Base-by-base conservation (phyloP, 371 early-diverging fungal species). In the Apophysomyces elegans region DNA sequence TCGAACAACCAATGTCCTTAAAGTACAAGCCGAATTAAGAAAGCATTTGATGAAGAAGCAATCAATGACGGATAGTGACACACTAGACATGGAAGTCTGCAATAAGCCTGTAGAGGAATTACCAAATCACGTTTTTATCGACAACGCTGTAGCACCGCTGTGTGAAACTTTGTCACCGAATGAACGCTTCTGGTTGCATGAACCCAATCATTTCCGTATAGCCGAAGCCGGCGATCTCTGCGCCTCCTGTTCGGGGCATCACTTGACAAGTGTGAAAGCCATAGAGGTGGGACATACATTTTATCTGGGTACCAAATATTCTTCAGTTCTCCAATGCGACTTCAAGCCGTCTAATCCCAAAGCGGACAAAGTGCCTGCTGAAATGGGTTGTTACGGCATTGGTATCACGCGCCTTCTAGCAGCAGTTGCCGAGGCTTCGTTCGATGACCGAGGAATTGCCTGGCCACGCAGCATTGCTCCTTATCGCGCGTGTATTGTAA, bases 331-430 rank as follows among this genome's bases (percentile, higher is more conserved):
- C 45, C 79, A 83, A 14, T 93, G 95, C 13, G 76, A 68, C 0
- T 88, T 87, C 67, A 62, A 64, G 37, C 75, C 81, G 0, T 67
- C 64, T 2, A 66, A 73, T 54, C 56, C 65, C 7, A 63, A 63
- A 21, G 59, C 69, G 32, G 63, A 70, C 1, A 73, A 67, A 35
- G 65, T 73, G 3, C 87, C 88, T 26, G 88, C 91, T 39, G 88
- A 91, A 65, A 96, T 96, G 97, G 97, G 97, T 9, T 96, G 96
- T 75, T 96, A 88, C 64, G 97, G 96, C 14, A 86, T 96, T 37
- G 97, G 97, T 32, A 80, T 96, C 12, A 86, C 92, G 6, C 84
- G 96, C 6, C 62, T 94, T 18, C 68, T 95, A 12, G 92, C 93
- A 7, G 91, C 95, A 7, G 84, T 91, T 7, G 86, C 91, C 16